Evolutionary conservation across 371 early-diverging fungal genomes (phyloP).

Genomic region (Syncephalastrum racemosum): DNA sequence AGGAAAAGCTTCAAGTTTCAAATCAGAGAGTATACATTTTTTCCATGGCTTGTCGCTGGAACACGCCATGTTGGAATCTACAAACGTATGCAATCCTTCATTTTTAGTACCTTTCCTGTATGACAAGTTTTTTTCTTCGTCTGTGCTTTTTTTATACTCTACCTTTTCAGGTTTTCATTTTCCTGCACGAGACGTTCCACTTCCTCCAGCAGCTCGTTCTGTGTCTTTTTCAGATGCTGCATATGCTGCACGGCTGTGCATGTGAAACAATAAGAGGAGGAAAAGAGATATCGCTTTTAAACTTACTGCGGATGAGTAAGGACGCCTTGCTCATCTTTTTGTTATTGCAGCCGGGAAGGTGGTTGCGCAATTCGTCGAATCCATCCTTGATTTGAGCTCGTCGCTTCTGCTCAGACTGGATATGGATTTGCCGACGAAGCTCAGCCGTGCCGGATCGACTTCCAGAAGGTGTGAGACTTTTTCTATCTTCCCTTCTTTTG

Average conservation of each 20-base stretch:
- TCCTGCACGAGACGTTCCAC: constrained; percentile 49
- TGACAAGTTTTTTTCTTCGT: neutral
- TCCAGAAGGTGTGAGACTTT: neutral
- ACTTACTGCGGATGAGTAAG: constrained; percentile 51
- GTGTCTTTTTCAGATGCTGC: constrained; percentile 47
- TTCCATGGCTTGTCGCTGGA: constrained; percentile 53
- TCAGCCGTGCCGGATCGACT: constrained; percentile 31
- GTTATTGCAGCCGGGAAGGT: constrained; percentile 49
- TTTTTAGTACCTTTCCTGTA: neutral
- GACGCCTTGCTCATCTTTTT: constrained; percentile 62
- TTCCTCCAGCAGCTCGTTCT: constrained; percentile 43
- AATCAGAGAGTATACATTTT: constrained; percentile 45
- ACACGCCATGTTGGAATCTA: constrained; percentile 48
- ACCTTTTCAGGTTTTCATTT: constrained; percentile 52
- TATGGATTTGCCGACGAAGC: constrained; percentile 51
- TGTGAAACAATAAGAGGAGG: neutral
- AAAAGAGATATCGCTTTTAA: too few species aligned
- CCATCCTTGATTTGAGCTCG: constrained; percentile 55
- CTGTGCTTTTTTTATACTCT: constrained; percentile 6
- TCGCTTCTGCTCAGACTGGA: constrained; percentile 54
- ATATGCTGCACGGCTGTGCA: constrained; percentile 47
- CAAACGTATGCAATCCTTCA: neutral
- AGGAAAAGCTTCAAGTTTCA: neutral
- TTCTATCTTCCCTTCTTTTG: too few species aligned
- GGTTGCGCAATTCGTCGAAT: constrained; percentile 51